Evolutionary conservation across 306 rosid species (phyloP).

Genomic region (Malus sylvestris): DNA sequence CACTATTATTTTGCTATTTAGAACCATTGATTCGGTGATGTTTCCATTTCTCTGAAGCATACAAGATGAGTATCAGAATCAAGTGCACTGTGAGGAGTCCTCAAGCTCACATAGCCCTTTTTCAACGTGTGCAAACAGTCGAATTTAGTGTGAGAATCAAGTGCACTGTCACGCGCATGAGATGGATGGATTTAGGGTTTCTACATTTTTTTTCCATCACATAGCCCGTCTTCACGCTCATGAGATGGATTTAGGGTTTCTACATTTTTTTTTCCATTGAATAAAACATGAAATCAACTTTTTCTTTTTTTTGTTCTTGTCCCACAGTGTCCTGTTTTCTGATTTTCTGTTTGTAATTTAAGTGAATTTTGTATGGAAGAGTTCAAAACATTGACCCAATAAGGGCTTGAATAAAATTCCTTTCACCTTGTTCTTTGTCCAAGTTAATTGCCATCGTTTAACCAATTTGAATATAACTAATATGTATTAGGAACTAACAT

Average conservation of each 20-base stretch:
- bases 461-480: too few relatives aligned
- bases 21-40: slow-evolving; percentile 12
- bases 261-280: background rate
- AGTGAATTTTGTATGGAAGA: background rate
- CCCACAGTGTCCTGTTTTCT: background rate
- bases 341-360: background rate
- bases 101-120: slow-evolving; percentile 1
- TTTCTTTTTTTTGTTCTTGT: background rate
- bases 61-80: background rate
- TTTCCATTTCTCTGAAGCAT: slow-evolving; percentile 14
- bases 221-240: too few relatives aligned
- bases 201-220: background rate
- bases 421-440: background rate
- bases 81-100: slow-evolving; percentile 7
- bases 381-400: background rate
- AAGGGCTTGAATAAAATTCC: background rate
- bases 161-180: background rate
- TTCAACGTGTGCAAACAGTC: background rate
- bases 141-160: background rate
- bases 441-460: background rate
- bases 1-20: background rate
- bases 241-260: background rate
- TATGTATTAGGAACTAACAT: too few relatives aligned
- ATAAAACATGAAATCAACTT: slow-evolving; percentile 5
- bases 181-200: background rate